A percentile compares a stretch with the other conserved stretches of the same genome.
Evolutionary conservation across 106 monocot genomes (phyloP).

Genomic region (Apostasia shenzhenica): DNA sequence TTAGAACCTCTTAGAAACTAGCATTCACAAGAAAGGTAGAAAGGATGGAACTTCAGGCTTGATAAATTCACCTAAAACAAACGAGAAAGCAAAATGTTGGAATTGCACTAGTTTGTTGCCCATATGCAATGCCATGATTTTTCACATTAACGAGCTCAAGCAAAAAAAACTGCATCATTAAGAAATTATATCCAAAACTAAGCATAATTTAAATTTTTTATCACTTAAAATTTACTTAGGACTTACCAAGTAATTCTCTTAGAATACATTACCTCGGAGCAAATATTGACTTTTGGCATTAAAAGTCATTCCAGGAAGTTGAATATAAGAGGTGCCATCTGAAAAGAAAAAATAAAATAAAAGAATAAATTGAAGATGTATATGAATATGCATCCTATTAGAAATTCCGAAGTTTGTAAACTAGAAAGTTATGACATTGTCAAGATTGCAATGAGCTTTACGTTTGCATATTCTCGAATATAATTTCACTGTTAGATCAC

Average conservation of each 20-base stretch:
- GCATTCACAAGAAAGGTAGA: no score
- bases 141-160: neutral
- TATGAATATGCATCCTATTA: neutral
- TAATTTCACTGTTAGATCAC: neutral
- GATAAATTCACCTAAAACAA: no score
- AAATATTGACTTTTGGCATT: neutral
- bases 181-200: neutral
- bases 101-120: neutral
- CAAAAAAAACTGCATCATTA: neutral
- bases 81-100: neutral
- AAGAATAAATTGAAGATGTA: neutral
- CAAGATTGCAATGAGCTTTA: no score
- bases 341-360: neutral
- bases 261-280: neutral
- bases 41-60: no score
- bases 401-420: no score
- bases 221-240: neutral
- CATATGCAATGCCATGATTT: neutral
- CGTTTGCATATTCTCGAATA: neutral
- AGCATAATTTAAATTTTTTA: no score
- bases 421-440: no score
- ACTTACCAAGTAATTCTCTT: neutral
- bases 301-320: neutral
- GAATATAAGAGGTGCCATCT: neutral
- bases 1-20: no score